Percentiles rank a stretch among this genome's conserved stretches.
Evolutionary conservation across 345 rosid species (phyloP).

Genomic region (Carallia brachiata): DNA sequence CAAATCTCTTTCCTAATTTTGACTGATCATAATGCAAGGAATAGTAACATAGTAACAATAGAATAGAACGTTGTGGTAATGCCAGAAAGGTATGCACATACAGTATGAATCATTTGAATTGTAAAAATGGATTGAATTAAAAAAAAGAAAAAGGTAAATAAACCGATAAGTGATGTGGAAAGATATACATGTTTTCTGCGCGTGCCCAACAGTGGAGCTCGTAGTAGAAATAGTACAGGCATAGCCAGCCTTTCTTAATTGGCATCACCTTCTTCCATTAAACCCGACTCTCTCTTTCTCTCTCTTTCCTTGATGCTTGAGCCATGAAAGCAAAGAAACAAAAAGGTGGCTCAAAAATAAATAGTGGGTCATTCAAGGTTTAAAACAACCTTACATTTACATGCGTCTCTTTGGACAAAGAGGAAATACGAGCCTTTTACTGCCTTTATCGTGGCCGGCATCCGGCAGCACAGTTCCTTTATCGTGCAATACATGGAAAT

Average conservation of each 20-base stretch:
- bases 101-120: no score
- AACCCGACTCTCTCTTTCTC: not conserved
- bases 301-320: conserved; percentile 6
- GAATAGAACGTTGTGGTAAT: no score
- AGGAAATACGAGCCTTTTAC: not conserved
- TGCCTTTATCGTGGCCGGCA: no score
- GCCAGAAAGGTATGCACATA: no score
- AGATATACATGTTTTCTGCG: no score
- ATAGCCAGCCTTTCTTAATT: not conserved
- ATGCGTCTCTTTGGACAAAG: not conserved
- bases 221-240: not conserved
- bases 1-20: no score
- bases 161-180: no score
- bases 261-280: not conserved
- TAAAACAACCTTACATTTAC: not conserved
- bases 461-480: not conserved
- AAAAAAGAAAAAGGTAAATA: no score
- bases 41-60: not conserved
- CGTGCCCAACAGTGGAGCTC: no score
- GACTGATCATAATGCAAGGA: not conserved
- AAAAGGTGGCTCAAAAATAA: not conserved
- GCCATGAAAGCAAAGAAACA: not conserved
- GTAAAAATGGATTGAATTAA: no score
- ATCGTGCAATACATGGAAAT: not conserved
- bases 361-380: not conserved